These are phyloP conservation scores for Thymus quinquecostatus DNA, from an alignment of 257 asterid genomes.

Conservation along the genomic window DNA sequence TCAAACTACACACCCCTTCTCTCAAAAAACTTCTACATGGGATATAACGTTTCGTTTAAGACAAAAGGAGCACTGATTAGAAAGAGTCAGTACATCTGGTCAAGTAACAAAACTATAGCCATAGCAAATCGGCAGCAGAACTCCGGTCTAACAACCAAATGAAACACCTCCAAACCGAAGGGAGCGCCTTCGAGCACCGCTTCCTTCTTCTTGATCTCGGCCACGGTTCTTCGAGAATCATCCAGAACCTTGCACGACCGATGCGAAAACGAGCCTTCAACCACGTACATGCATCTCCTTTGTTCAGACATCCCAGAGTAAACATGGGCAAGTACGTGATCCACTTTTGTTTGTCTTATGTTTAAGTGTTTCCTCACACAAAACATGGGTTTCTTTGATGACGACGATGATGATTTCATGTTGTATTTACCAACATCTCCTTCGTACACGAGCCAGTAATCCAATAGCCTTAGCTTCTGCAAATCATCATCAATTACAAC, in stretches of 20 bases:
- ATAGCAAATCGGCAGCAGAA: slow-evolving; percentile 47
- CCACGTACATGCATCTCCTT: slow-evolving; percentile 40
- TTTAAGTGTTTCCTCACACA: slow-evolving; percentile 50
- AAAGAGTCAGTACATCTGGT: slow-evolving; percentile 47
- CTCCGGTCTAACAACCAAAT: slow-evolving; percentile 40
- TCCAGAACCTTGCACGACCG: slow-evolving; percentile 69
- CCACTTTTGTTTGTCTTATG: slow-evolving; percentile 34
- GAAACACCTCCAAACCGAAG: slow-evolving; percentile 64
- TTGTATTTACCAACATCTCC: slow-evolving; percentile 53
- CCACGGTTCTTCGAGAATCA: slow-evolving; percentile 54
- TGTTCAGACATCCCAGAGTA: slow-evolving; percentile 37
- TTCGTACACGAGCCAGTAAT: slow-evolving; percentile 64
- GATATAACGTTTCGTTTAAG: no score
- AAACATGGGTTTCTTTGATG: slow-evolving; percentile 48
- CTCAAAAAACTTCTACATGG: no score
- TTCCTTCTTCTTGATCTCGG: slow-evolving; percentile 74
- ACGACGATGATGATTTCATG: not conserved
- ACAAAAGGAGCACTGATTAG: no score
- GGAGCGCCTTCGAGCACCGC: slow-evolving; percentile 47
- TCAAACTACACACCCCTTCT: no score
- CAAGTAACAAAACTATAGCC: slow-evolving; percentile 55
- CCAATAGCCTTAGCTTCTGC: slow-evolving; percentile 59
- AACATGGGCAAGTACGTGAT: slow-evolving; percentile 57
- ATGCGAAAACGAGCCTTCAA: slow-evolving; percentile 68
- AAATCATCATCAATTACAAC: not conserved